A percentile compares a stretch with the other conserved stretches of the same genome.
Conservation (phyloP, 1,284 basidiomycete genomes). For the Agroathelia rolfsii region DNA sequence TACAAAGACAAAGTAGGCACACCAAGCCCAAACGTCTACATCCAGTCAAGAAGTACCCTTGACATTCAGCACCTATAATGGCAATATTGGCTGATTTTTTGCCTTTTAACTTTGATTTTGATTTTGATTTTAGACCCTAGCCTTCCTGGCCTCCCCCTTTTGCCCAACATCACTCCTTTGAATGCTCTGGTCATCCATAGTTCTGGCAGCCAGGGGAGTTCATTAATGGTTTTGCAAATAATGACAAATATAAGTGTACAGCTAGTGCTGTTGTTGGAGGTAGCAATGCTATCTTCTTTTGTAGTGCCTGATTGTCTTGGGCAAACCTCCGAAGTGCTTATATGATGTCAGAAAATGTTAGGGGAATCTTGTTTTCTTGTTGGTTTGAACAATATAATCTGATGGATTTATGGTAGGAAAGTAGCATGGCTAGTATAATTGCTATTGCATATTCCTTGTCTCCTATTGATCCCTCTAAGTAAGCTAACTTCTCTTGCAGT, state of each 20-base stretch:
- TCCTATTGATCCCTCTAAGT: conserved; percentile 14
- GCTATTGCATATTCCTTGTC: conserved; percentile 13
- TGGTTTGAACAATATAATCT: conserved; percentile 1
- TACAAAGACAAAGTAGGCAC: too few relatives aligned
- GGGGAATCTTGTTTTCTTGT: conserved; percentile 7
- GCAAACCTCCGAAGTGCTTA: too few relatives aligned
- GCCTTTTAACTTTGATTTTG: background rate
- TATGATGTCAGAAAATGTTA: too few relatives aligned
- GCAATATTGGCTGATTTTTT: too few relatives aligned
- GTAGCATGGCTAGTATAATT: background rate
- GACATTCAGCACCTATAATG: too few relatives aligned
- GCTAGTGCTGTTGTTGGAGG: background rate
- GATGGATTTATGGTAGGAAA: background rate
- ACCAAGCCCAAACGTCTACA: too few relatives aligned
- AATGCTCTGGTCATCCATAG: conserved; percentile 17
- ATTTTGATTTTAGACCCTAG: conserved; percentile 13
- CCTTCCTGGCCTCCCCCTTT: conserved; percentile 21
- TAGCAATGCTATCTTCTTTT: conserved; percentile 14
- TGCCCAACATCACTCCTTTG: conserved; percentile 16
- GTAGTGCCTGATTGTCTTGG: conserved; percentile 10
- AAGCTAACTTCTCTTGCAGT: conserved; percentile 16
- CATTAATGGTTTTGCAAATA: background rate
- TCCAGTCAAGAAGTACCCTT: too few relatives aligned
- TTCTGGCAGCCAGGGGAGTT: conserved; percentile 13
- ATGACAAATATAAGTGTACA: background rate